Percentiles rank a stretch among this genome's conserved stretches.
These are phyloP conservation scores for Irpex sp. DNA, from an alignment of 1,284 basidiomycete genomes.

Conservation along the genomic window DNA sequence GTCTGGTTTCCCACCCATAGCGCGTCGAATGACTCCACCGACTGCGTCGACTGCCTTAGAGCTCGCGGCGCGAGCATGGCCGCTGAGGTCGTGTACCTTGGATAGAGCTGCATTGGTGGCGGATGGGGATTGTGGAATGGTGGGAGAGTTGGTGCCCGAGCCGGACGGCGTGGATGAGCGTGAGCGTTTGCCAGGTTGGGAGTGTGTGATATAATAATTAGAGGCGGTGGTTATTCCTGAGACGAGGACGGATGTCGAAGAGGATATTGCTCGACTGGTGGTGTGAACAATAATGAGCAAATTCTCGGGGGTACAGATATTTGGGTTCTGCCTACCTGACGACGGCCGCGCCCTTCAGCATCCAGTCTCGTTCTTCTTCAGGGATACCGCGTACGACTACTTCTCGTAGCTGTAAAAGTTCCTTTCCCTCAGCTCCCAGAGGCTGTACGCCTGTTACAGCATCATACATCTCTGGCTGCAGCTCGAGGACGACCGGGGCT, in stretches of 20 bases:
- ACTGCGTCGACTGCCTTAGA: conserved; percentile 57
- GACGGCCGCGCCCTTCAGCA: conserved; percentile 63
- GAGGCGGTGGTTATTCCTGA: conserved; percentile 60
- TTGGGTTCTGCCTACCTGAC: conserved; percentile 51
- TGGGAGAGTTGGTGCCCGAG: conserved; percentile 26
- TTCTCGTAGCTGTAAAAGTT: conserved; percentile 41
- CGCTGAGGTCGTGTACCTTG: conserved; percentile 57
- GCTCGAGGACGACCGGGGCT: conserved; percentile 65
- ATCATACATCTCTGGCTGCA: conserved; percentile 38
- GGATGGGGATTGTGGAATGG: conserved; percentile 10
- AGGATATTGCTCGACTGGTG: conserved; percentile 60
- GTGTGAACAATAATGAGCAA: conserved; percentile 1
- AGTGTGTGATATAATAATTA: conserved; percentile 55
- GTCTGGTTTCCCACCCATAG: conserved; percentile 26
- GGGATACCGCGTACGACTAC: conserved; percentile 56
- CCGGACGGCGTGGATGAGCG: conserved; percentile 11
- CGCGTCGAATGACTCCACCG: conserved; percentile 53
- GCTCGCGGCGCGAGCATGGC: conserved; percentile 62
- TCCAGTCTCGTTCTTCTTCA: conserved; percentile 67
- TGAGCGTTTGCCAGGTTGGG: conserved; percentile 35
- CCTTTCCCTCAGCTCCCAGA: conserved; percentile 24
- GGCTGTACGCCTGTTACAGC: conserved; percentile 23
- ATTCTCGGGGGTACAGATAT: not conserved
- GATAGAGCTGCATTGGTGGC: conserved; percentile 37
- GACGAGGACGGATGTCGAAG: conserved; percentile 58